Evolutionary conservation across 2,329 filamentous ascomycete species (phyloP), one percentile per base, ranked within the genome.

Genomic region (Beauveria sp.): DNA sequence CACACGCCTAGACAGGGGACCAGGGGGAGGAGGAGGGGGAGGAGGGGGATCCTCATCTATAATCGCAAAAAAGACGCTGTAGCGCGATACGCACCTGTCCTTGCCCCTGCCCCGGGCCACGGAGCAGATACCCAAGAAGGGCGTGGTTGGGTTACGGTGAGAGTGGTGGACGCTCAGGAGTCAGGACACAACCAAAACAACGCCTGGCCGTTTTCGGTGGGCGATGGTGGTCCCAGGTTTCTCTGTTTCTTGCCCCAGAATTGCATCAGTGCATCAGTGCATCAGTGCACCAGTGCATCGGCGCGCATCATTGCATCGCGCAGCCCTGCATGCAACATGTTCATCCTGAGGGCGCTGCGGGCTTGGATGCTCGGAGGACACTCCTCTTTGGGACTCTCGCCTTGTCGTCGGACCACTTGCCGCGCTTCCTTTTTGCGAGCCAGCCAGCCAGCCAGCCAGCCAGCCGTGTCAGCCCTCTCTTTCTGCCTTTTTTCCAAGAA

Each of bases 191-290:
- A 34, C 1, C 30, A 34, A 34, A 34, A 34, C 30, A 34, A 14
- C 1, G 30, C 30, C 30, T 34, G 30, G 30, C 30, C 30, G 12
- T 14, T 34, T 34, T 34, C 30, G 30, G 30, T 34, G 30, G 30
- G 10, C 30, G 30, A 12, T 34, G 30, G 30, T 34, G 30, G 30
- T 34, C 4, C 30, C 30, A 34, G 30, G 30, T 34, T 34, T 34
- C 30, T 34, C 30, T 34, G 30, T 34, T 34, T n/a, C 30, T 34
- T 40, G 30, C 55, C 55, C 55, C 43, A 26, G 43, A 40, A 40
- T 58, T 58, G 28, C 55, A 58, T 58, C 55, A 46, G 55, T n/a
- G 55, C 55, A 58, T 49, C 55, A 49, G 30, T 58, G 55, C 55
- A 58, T 58, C 55, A n/a, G 28, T 58, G 55, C 55, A 58, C 34